A percentile compares a stretch with the other conserved stretches of the same genome.
phyloP scores from a whole-genome alignment of 1,284 basidiomycete genomes.

The Cutaneotrichosporon mucoides region DNA sequence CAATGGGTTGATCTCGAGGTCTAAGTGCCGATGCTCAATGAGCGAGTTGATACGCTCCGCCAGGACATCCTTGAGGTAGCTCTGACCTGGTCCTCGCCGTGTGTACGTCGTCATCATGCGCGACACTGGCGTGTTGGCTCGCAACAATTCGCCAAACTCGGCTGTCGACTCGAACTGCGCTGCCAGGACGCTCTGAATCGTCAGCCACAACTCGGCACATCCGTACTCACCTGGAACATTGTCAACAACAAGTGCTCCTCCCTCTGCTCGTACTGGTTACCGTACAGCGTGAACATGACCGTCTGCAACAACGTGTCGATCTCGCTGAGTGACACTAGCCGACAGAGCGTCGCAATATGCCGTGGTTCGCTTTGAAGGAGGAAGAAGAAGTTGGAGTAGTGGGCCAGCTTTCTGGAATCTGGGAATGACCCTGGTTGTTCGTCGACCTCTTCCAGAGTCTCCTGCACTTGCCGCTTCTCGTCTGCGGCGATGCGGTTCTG shows the following conservation, averaged over 20 bases:
- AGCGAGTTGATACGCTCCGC: slow-evolving; percentile 96
- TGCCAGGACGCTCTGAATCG: slow-evolving; percentile 79
- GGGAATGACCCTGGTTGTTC: slow-evolving; percentile 71
- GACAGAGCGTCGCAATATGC: slow-evolving; percentile 91
- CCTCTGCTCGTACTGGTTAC: slow-evolving; percentile 97
- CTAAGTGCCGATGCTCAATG: slow-evolving; percentile 97
- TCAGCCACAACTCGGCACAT: slow-evolving; percentile 11
- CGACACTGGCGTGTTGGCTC: slow-evolving; percentile 97
- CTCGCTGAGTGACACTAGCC: slow-evolving; percentile 92
- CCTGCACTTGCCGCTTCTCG: slow-evolving; percentile 91
- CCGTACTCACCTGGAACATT: slow-evolving; percentile 73
- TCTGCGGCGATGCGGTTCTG: slow-evolving; percentile 97
- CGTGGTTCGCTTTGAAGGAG: slow-evolving; percentile 95
- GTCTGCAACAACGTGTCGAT: slow-evolving; percentile 99
- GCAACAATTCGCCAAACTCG: slow-evolving; percentile 92
- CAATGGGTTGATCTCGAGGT: slow-evolving; percentile 96
- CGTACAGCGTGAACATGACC: slow-evolving; percentile 99
- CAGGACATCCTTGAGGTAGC: slow-evolving; percentile 92
- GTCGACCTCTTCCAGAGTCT: slow-evolving; percentile 91
- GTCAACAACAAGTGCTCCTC: slow-evolving; percentile 97
- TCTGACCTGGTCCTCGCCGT: slow-evolving; percentile 92
- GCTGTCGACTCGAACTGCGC: slow-evolving; percentile 98
- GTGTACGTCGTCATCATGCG: slow-evolving; percentile 99
- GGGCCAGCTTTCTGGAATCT: slow-evolving; percentile 82
- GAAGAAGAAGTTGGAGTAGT: slow-evolving; percentile 99